Base-by-base conservation (phyloP, 768 basidiomycete genomes). In the Xanthoconium stramineum region DNA sequence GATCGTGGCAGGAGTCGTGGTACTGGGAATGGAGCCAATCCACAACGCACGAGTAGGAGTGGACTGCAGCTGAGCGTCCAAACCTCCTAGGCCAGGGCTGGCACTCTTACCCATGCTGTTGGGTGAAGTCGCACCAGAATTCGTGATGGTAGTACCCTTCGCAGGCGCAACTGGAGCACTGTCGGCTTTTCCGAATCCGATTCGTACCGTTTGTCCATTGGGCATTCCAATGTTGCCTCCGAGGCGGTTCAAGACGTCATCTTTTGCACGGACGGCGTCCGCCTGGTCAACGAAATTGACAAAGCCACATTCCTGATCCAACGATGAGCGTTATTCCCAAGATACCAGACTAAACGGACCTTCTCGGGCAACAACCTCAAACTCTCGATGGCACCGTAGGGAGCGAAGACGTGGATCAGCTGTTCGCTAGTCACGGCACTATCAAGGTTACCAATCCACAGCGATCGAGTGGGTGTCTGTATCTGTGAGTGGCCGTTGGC, bases 361-460 rank as follows among this genome's bases (percentile, higher is more conserved):
- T 99, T 99, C 76, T 99, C 97, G 7, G 96, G 96, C 53, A 99
- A 78, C 65, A 99, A 79, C 63, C 97, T 79, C 69, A 99, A 75
- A 65, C 91, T 94, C 75, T 99, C 97, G 62, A 99, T 98, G 35
- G 94, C 91, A 52, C 97, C 97, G 69, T 99, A 99, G 0, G 91
- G 89, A 29, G 93, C 90, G 73, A 99, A 99, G 29, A 97, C 92
- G 61, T 91, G 88, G 53, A 97, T 91, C 52, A 99, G 85, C 68
- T 97, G 92, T 68, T 95, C 92, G 65, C 92, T 91, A 3, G 94
- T 94, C 53, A 96, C 91, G 52, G 89, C 89, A 62, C 90, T 91
- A 72, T 98, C 97, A 48, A 99, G 78, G 73, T 98, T 98, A 47
- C 97, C 97, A 68, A 99, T 97, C 96, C 97, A 99, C 30, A 99